phyloP scores from a whole-genome alignment of 805 yeast species.

The Saccharomyces eubayanus region DNA sequence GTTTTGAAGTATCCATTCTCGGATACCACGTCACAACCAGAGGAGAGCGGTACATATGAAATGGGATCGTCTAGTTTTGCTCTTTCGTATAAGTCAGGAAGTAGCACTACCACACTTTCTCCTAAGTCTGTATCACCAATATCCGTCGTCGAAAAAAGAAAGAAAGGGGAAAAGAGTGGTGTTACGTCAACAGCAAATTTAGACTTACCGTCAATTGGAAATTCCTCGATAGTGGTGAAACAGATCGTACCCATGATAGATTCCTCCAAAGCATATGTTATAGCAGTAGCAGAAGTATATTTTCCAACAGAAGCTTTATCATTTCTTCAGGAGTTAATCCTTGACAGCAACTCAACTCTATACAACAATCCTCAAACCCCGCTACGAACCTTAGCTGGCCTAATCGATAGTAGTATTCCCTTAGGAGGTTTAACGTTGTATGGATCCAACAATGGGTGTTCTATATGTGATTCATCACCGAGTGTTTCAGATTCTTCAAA shows the following conservation, averaged over 20 bases:
- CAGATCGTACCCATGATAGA: constrained; percentile 73
- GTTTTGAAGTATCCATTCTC: constrained; percentile 59
- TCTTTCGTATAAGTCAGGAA: neutral
- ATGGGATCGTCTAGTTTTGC: constrained; percentile 18
- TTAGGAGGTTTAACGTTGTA: constrained; percentile 12
- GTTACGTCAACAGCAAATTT: neutral
- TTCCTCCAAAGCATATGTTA: constrained; percentile 48
- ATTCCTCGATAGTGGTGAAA: constrained; percentile 33
- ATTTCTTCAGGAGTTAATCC: constrained; percentile 42
- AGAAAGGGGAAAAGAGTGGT: neutral
- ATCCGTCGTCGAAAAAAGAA: neutral
- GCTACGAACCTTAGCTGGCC: constrained; percentile 29
- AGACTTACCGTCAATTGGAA: neutral
- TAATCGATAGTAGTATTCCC: constrained; percentile 48
- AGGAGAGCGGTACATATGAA: neutral
- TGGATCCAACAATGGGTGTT: neutral
- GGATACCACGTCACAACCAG: constrained; percentile 3
- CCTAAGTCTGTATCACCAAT: neutral
- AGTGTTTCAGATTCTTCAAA: neutral
- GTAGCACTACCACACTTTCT: neutral
- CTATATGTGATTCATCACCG: neutral
- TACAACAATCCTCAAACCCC: constrained; percentile 47
- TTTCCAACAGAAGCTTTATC: constrained; percentile 52
- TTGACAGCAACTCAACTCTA: constrained; percentile 45
- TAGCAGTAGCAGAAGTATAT: constrained; percentile 79